A percentile compares a stretch with the other conserved stretches of the same genome.
Conservation (phyloP, 495 filamentous ascomycete species). For the Daldinia concentrica region DNA sequence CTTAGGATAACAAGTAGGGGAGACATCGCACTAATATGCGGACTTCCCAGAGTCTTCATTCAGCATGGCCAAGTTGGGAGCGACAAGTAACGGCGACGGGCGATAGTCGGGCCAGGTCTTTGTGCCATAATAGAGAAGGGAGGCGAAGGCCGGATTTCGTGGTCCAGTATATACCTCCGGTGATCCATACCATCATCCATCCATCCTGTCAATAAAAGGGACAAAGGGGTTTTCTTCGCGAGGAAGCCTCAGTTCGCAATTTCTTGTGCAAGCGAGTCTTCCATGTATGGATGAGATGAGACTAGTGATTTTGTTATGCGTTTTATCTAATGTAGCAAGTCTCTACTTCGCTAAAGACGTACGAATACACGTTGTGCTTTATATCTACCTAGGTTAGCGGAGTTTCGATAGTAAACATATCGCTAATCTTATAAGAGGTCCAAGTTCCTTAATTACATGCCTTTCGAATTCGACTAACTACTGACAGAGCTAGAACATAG, state of each 20-base stretch:
- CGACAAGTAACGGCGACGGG: not conserved
- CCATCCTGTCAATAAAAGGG: conserved; percentile 26
- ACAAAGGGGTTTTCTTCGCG: conserved; percentile 1
- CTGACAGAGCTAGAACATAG: not conserved
- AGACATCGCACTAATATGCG: not conserved
- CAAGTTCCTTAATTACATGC: too few species aligned
- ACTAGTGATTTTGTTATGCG: not conserved
- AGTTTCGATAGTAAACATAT: not conserved
- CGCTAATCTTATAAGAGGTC: not conserved
- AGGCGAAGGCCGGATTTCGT: conserved; percentile 3
- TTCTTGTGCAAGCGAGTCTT: not conserved
- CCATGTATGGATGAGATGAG: not conserved
- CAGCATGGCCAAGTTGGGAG: not conserved
- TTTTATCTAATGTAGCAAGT: not conserved
- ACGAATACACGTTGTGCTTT: not conserved
- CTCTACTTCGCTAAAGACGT: not conserved
- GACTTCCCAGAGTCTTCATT: not conserved
- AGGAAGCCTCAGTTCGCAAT: not conserved
- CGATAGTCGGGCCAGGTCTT: conserved; percentile 15
- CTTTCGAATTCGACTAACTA: not conserved
- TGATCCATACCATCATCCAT: conserved; percentile 4
- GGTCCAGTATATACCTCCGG: conserved; percentile 25
- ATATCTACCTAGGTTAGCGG: not conserved
- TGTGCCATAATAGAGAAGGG: conserved; percentile 24
- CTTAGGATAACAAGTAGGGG: not conserved